Evolutionary conservation across 2,329 filamentous ascomycete species (phyloP).

Genomic region (Cladosporium sp.): DNA sequence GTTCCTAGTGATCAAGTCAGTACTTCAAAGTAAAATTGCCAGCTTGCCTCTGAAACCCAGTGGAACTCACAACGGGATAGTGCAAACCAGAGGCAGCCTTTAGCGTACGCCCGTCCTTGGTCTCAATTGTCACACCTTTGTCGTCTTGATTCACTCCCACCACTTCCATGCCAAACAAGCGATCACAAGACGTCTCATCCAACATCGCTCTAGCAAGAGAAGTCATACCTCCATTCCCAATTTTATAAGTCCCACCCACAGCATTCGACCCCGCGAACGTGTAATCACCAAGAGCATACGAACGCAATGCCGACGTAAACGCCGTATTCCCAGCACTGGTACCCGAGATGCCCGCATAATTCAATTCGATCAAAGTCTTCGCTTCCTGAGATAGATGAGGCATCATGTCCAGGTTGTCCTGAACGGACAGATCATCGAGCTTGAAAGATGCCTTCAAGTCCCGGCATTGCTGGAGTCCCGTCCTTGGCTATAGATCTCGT

Average conservation of each 20-base stretch:
- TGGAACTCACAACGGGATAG: not conserved
- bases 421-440: slow-evolving; percentile 25
- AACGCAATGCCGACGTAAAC: slow-evolving; percentile 28
- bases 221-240: slow-evolving; percentile 22
- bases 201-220: not conserved
- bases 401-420: slow-evolving; percentile 28
- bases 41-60: too few relatives aligned
- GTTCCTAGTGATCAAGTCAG: not conserved
- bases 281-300: slow-evolving; percentile 29
- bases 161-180: not conserved
- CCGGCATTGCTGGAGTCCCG: too few relatives aligned
- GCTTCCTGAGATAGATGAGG: not conserved
- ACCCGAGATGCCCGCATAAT: not conserved
- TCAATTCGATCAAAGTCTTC: not conserved
- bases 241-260: slow-evolving; percentile 23
- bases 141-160: not conserved
- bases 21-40: too few relatives aligned
- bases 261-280: slow-evolving; percentile 22
- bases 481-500: too few relatives aligned
- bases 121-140: not conserved
- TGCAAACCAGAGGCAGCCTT: not conserved
- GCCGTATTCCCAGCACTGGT: slow-evolving; percentile 18
- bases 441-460: too few relatives aligned
- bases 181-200: not conserved
- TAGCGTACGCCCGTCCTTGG: not conserved